A percentile compares a stretch with the other conserved stretches of the same genome.
Conservation (phyloP, 345 rosid species). For the Gossypium anomalum region DNA sequence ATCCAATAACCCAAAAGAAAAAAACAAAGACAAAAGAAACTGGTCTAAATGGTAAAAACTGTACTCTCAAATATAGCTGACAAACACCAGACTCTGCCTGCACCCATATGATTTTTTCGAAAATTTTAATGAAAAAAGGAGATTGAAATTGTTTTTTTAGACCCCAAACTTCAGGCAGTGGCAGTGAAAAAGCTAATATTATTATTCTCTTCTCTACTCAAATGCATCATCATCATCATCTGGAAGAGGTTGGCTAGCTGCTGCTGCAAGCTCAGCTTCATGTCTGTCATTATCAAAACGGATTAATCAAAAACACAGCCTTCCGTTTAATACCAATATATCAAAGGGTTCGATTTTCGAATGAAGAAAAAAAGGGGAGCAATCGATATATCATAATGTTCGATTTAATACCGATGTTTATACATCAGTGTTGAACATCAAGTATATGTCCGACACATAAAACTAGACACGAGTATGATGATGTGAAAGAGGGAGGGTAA, state of each 20-base stretch:
- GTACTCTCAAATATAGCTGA: constrained; percentile 8
- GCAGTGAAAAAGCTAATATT: not conserved
- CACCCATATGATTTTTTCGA: not conserved
- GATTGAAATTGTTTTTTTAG: not conserved
- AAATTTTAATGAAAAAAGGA: not conserved
- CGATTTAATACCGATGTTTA: too few relatives aligned
- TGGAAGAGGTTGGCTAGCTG: constrained; percentile 17
- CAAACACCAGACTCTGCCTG: not conserved
- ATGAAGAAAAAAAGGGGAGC: too few relatives aligned
- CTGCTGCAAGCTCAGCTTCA: constrained; percentile 19
- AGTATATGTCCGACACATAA: too few relatives aligned
- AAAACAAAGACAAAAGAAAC: not conserved
- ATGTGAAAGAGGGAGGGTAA: too few relatives aligned
- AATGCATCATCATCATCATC: constrained; percentile 22
- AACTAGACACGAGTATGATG: too few relatives aligned
- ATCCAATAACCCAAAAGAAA: not conserved
- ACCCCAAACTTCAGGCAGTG: not conserved
- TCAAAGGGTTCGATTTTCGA: too few relatives aligned
- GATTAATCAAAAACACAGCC: not conserved
- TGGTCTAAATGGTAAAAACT: constrained; percentile 1
- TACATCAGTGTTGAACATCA: too few relatives aligned
- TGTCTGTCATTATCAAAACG: not conserved
- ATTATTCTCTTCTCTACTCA: not conserved
- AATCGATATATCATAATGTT: too few relatives aligned
- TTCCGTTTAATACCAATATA: too few relatives aligned